These are phyloP conservation scores for Edhazardia aedis DNA, from an alignment of 371 early-diverging fungal species.

Conservation along the genomic window DNA sequence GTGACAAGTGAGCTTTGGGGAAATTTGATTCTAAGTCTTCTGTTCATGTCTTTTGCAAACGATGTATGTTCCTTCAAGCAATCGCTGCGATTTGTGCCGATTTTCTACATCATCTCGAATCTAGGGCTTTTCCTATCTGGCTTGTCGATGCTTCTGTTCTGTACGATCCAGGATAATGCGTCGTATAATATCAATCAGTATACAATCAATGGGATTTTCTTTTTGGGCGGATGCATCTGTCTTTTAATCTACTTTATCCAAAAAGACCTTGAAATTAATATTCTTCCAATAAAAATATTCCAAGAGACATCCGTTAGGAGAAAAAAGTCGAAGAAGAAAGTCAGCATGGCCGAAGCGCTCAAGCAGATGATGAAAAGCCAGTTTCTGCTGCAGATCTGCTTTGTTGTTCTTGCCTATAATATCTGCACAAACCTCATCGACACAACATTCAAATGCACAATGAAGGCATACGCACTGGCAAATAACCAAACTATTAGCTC, in stretches of 20 bases:
- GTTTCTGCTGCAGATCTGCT: constrained; percentile 36
- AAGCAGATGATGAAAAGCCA: constrained; percentile 32
- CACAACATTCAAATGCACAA: constrained; percentile 29
- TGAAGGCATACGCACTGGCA: constrained; percentile 18
- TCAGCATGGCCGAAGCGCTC: constrained; percentile 35
- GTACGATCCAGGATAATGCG: constrained; percentile 9
- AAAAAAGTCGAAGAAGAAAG: constrained; percentile 37
- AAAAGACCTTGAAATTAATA: constrained; percentile 24
- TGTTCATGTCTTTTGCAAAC: constrained; percentile 45
- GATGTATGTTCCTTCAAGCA: constrained; percentile 43
- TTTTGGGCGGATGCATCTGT: constrained; percentile 17
- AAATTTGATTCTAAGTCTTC: constrained; percentile 38
- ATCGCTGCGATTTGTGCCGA: constrained; percentile 42
- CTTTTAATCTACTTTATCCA: constrained; percentile 21
- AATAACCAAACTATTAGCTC: constrained; percentile 13
- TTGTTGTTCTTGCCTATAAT: constrained; percentile 42
- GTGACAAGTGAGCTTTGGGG: constrained; percentile 47
- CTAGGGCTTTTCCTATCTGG: constrained; percentile 36
- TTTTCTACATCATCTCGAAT: constrained; percentile 42
- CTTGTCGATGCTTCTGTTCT: constrained; percentile 12
- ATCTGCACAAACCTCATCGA: constrained; percentile 41
- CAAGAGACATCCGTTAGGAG: constrained; percentile 6
- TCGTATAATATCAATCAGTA: constrained; percentile 11
- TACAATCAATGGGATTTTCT: constrained; percentile 19
- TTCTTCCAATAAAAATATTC: constrained; percentile 29